Conservation (phyloP, 1,284 basidiomycete species). For the Papiliotrema flavescens region DNA sequence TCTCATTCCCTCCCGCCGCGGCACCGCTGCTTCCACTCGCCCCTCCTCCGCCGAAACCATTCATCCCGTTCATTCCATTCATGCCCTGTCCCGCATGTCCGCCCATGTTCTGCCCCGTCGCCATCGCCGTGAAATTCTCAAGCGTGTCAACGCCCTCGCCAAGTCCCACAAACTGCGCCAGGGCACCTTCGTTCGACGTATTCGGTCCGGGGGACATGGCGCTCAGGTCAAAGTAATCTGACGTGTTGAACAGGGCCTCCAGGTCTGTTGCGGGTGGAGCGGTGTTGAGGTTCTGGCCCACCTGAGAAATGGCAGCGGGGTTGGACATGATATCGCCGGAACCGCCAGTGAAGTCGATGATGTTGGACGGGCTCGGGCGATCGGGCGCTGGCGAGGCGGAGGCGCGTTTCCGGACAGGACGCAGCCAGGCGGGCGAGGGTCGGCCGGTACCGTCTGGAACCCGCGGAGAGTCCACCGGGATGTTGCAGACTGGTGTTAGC, state of each 20-base stretch:
- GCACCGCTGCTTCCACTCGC: neutral
- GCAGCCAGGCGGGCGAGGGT: slow-evolving; percentile 75
- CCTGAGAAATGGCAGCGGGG: slow-evolving; percentile 11
- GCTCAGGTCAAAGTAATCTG: slow-evolving; percentile 40
- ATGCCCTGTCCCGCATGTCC: neutral
- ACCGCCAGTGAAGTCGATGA: slow-evolving; percentile 9
- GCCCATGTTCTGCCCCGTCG: neutral
- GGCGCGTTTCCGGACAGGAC: slow-evolving; percentile 67
- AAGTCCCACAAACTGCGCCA: neutral
- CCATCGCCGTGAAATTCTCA: neutral
- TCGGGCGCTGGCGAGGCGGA: slow-evolving; percentile 42
- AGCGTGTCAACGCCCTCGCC: neutral
- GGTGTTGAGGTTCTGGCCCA: neutral
- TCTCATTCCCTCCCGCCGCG: neutral
- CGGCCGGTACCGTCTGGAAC: slow-evolving; percentile 54
- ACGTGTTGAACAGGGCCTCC: slow-evolving; percentile 44
- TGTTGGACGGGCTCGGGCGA: slow-evolving; percentile 2
- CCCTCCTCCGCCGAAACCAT: neutral
- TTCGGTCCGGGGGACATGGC: slow-evolving; percentile 14
- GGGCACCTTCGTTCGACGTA: neutral
- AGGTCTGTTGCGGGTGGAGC: slow-evolving; percentile 23
- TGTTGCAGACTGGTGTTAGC: slow-evolving; percentile 65
- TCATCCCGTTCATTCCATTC: neutral
- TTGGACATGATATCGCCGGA: slow-evolving; percentile 28
- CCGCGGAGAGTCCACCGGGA: slow-evolving; percentile 67